phyloP scores from a whole-genome alignment of 768 basidiomycete species.

The Tylopilus sp. region DNA sequence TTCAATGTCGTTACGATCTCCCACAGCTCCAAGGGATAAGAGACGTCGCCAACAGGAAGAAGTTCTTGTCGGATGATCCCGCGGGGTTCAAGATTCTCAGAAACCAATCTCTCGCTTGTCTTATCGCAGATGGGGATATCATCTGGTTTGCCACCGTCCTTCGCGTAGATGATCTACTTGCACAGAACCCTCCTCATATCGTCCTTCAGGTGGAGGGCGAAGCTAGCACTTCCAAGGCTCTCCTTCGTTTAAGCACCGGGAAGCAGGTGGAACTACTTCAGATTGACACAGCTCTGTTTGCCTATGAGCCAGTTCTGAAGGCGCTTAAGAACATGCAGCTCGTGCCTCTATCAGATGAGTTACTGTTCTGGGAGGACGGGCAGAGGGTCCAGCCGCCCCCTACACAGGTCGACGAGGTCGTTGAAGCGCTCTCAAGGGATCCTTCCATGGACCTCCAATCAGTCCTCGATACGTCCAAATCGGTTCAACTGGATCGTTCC shows the following conservation, averaged over 20 bases:
- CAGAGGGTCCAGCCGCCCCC: slow-evolving; percentile 5
- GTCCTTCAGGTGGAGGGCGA: slow-evolving; percentile 54
- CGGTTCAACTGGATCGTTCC: slow-evolving; percentile 49
- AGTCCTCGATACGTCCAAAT: slow-evolving; percentile 35
- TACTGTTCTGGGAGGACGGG: slow-evolving; percentile 51
- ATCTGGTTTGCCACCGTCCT: slow-evolving; percentile 53
- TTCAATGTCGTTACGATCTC: slow-evolving; percentile 37
- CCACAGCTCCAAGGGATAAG: slow-evolving; percentile 31
- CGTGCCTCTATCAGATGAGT: slow-evolving; percentile 49
- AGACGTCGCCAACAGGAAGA: slow-evolving; percentile 35
- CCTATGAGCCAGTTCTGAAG: slow-evolving; percentile 59
- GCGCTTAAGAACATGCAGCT: slow-evolving; percentile 47
- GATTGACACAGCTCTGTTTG: slow-evolving; percentile 61
- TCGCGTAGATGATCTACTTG: slow-evolving; percentile 53
- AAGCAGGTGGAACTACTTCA: slow-evolving; percentile 46
- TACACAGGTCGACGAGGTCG: slow-evolving; percentile 12
- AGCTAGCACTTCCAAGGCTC: slow-evolving; percentile 36
- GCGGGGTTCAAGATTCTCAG: slow-evolving; percentile 39
- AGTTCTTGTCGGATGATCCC: slow-evolving; percentile 36
- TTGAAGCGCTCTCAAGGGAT: slow-evolving; percentile 29
- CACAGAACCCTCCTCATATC: slow-evolving; percentile 44
- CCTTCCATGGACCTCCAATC: slow-evolving; percentile 39
- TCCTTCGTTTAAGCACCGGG: slow-evolving; percentile 37
- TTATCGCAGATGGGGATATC: slow-evolving; percentile 46
- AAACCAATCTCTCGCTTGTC: slow-evolving; percentile 54